These are phyloP conservation scores for Calonectria pseudoturangicola DNA, from an alignment of 2,329 filamentous ascomycete genomes.

Conservation along the genomic window DNA sequence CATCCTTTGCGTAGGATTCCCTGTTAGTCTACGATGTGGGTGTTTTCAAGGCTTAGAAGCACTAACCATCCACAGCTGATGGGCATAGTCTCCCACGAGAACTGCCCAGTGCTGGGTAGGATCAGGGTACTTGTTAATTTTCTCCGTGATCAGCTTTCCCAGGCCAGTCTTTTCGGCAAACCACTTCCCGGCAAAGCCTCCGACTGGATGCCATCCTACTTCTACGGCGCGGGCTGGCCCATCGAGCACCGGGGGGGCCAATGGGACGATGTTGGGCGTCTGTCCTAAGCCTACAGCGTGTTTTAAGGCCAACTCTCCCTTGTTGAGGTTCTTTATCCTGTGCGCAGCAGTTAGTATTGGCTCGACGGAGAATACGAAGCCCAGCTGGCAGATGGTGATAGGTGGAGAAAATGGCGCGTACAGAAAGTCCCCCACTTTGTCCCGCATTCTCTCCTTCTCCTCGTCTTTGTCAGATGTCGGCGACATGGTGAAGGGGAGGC, in stretches of 20 bases:
- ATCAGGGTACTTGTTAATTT: constrained; percentile 73
- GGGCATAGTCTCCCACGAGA: constrained; percentile 72
- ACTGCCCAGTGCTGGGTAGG: constrained; percentile 78
- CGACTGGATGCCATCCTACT: constrained; percentile 76
- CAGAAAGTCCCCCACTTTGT: constrained; percentile 59
- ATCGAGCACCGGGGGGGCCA: constrained; percentile 54
- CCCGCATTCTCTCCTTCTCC: constrained; percentile 54
- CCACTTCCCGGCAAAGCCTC: constrained; percentile 74
- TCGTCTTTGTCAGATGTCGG: constrained; percentile 25
- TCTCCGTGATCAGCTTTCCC: constrained; percentile 74
- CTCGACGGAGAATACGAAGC: constrained; percentile 7
- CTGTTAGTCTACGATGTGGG: accelerated
- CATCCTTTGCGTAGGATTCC: constrained; percentile 62
- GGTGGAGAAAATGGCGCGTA: constrained; percentile 51
- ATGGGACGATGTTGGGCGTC: constrained; percentile 58
- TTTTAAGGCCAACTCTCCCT: constrained; percentile 60
- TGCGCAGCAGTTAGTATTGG: constrained; percentile 32
- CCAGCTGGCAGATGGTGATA: constrained; percentile 17
- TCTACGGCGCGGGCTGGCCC: constrained; percentile 63
- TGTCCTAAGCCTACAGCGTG: constrained; percentile 59
- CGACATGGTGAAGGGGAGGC: constrained; percentile 1
- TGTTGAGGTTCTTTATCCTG: constrained; percentile 58
- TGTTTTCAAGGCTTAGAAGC: not conserved
- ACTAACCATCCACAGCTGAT: constrained; percentile 76
- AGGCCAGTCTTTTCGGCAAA: constrained; percentile 74